Conservation (phyloP, 2,329 filamentous ascomycete species). For the Diaporthe helianthi region DNA sequence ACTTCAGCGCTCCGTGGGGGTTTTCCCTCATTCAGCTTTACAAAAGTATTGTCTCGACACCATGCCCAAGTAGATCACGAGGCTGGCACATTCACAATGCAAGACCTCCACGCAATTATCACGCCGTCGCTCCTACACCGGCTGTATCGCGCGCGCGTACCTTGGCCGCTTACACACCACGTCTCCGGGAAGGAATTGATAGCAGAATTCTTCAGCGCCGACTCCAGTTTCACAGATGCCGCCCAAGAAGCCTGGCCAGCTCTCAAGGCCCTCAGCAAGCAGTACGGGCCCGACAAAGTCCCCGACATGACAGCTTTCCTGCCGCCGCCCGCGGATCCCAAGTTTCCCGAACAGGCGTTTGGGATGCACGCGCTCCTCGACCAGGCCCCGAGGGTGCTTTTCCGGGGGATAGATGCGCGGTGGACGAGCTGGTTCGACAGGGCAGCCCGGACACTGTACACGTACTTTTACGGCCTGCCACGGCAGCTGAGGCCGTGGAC, state of each 20-base stretch:
- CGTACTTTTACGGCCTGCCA: constrained; percentile 34
- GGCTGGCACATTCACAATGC: not conserved
- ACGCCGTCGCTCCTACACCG: constrained; percentile 6
- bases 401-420: constrained; percentile 39
- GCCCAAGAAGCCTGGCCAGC: constrained; percentile 32
- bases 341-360: constrained; percentile 40
- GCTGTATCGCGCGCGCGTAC: not conserved
- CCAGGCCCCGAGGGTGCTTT: constrained; percentile 39
- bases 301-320: constrained; percentile 40
- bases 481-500: constrained; percentile 34
- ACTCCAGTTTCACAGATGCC: not conserved
- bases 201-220: constrained; percentile 1
- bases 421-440: constrained; percentile 41
- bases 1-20: too few species aligned
- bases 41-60: too few species aligned
- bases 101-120: constrained; percentile 18
- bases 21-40: not conserved
- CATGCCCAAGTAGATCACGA: not conserved
- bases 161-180: not conserved
- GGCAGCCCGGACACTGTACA: constrained; percentile 36
- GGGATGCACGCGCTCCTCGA: constrained; percentile 42
- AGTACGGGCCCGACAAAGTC: constrained; percentile 37
- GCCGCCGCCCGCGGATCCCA: constrained; percentile 35
- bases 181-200: not conserved
- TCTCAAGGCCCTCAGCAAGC: constrained; percentile 38